These are phyloP conservation scores for Arthrinium phaeospermum DNA, from an alignment of 2,329 filamentous ascomycete species.

Conservation along the genomic window DNA sequence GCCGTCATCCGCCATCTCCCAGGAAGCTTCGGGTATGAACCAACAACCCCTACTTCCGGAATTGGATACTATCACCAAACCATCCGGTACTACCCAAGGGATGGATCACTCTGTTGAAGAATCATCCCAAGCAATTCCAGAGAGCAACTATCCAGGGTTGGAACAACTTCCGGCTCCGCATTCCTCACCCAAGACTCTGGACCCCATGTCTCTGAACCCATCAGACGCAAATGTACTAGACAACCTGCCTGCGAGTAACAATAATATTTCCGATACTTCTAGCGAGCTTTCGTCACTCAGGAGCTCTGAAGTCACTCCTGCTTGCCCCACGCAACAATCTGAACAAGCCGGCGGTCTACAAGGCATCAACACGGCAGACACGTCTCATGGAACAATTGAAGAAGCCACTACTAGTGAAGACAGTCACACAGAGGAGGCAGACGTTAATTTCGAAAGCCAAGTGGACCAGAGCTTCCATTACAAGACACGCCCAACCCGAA, in stretches of 20 bases:
- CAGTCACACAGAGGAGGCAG: slow-evolving; percentile 22
- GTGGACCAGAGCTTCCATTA: slow-evolving; percentile 39
- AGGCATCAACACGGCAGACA: neutral
- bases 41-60: slow-evolving; percentile 14
- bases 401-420: neutral
- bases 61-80: no score
- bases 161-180: neutral
- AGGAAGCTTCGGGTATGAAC: neutral
- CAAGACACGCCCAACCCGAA: slow-evolving; percentile 31
- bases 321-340: neutral
- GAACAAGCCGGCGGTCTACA: neutral
- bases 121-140: neutral
- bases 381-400: neutral
- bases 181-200: neutral
- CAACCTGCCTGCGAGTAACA: neutral
- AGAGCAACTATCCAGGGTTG: slow-evolving; percentile 1
- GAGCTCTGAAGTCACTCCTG: neutral
- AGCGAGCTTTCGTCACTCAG: slow-evolving; percentile 11
- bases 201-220: neutral
- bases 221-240: neutral
- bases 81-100: neutral
- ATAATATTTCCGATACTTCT: neutral
- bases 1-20: neutral
- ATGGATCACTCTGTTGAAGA: neutral
- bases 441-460: slow-evolving; percentile 30